Evolutionary conservation across 2,329 filamentous ascomycete genomes (phyloP).

Genomic region (Sporothrix phasma): DNA sequence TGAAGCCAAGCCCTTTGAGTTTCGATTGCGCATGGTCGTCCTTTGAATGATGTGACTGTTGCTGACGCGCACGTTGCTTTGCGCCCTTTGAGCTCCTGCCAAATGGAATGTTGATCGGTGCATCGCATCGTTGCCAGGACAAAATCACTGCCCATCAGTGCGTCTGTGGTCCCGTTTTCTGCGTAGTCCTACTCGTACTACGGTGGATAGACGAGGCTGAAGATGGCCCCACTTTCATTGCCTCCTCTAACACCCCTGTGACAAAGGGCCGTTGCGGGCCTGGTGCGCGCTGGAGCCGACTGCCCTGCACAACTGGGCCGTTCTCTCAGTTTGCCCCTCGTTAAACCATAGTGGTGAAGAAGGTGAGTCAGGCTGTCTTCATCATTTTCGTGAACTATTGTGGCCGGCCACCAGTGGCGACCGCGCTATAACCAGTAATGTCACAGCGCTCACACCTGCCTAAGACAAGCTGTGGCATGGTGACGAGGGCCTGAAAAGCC

Average conservation of each 20-base stretch:
- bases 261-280: too few species aligned
- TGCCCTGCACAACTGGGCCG: too few species aligned
- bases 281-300: too few species aligned
- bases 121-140: neutral
- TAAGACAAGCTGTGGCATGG: slow-evolving; percentile 6
- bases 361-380: too few species aligned
- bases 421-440: neutral
- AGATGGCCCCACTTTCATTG: slow-evolving; percentile 7
- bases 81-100: neutral
- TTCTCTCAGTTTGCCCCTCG: neutral
- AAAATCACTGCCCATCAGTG: neutral
- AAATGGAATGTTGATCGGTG: neutral
- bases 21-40: neutral
- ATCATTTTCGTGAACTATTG: too few species aligned
- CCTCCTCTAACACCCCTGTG: too few species aligned
- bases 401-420: too few species aligned
- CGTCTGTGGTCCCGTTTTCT: too few species aligned
- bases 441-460: neutral
- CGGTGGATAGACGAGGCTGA: slow-evolving; percentile 10
- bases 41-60: neutral
- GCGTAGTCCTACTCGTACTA: neutral
- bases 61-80: neutral
- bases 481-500: slow-evolving; percentile 8
- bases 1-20: too few species aligned
- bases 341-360: too few species aligned